Evolutionary conservation across 2,329 filamentous ascomycete species (phyloP), one percentile per base, ranked within the genome.

Genomic region (Myriosclerotinia scirpicola): DNA sequence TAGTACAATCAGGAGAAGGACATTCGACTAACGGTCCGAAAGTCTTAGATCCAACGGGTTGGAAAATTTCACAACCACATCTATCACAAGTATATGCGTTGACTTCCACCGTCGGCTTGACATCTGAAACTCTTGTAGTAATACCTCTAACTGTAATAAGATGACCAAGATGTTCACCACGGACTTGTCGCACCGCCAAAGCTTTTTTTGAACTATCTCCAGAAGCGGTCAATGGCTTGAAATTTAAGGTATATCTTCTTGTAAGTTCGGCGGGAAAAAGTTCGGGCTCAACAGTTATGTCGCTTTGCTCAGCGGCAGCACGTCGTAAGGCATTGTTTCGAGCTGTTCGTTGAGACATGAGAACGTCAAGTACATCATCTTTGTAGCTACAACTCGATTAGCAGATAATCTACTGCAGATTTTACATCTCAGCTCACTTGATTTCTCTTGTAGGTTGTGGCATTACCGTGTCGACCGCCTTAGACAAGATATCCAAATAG

Each of bases 41-140:
- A 72, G 96, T 91, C 79, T 93, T 97, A 66, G 93, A 90, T 67
- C 87, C 92, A 74, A 99, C 86, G 4, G 96, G 94, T 80, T 99
- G 95, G 84, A 98, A 99, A 75, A 99, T 94, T 79, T 99, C 95
- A 77, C 90, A 93, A 67, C 95, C 95, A 75, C 95, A 99, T 69
- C 92, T 89, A 78, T 99, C 95, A 80, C 95, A 99, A 64, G 93
- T 95, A 79, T 99, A 99, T 48, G 95, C 95, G 78, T 96, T 97
- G 76, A 99, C 96, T 76, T 94, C 91, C n/a, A 98, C 91, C 14
- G 95, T 88, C 48, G 95, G 95, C 82, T 99, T 99, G 73, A 99
- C 95, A 76, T 99, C 95, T 2, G 95, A 97, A 1, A 98, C 95
- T 75, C 95, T 86, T 1, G 95, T 99, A 2, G 93, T 89, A 70